A percentile compares a stretch with the other conserved stretches of the same genome.
Conservation (phyloP, 2,329 filamentous ascomycete genomes). For the Lachnum nothofagi region DNA sequence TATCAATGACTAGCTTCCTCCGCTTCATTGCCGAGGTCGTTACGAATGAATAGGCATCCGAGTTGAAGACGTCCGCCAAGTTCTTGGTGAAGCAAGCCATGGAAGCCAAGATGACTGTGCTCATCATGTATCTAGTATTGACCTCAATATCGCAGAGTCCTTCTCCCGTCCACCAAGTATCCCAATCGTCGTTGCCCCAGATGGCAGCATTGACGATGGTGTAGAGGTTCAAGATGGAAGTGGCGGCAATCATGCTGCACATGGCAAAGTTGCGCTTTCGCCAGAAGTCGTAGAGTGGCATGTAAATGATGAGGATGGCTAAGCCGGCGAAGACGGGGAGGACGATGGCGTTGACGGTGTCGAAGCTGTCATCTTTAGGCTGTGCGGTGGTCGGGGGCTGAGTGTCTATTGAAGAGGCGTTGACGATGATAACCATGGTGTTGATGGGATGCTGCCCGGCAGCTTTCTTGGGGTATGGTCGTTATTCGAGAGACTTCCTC, state of each 20-base stretch:
- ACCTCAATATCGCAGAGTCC: conserved; percentile 61
- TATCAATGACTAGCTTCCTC: conserved; percentile 45
- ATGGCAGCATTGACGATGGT: conserved; percentile 58
- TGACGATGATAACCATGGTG: too few species aligned
- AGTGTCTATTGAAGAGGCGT: background rate
- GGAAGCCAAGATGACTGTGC: conserved; percentile 47
- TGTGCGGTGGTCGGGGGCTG: background rate
- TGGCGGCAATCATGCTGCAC: conserved; percentile 51
- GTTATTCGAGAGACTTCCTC: background rate
- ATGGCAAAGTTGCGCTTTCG: conserved; percentile 57
- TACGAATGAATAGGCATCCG: conserved; percentile 47
- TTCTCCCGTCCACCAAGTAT: conserved; percentile 51
- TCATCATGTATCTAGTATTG: conserved; percentile 50
- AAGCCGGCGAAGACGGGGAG: conserved; percentile 47
- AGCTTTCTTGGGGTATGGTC: background rate
- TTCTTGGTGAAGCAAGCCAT: conserved; percentile 55
- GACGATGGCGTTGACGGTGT: conserved; percentile 32
- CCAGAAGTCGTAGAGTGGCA: conserved; percentile 56
- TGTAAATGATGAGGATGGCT: conserved; percentile 47
- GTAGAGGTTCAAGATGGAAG: conserved; percentile 51
- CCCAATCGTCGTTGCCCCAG: conserved; percentile 55
- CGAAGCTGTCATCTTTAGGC: background rate
- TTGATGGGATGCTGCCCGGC: background rate
- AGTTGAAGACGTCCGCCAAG: conserved; percentile 57
- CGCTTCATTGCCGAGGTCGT: conserved; percentile 44